Evolutionary conservation across 345 rosid species (phyloP).

Genomic region (Rhodamnia rubescens): DNA sequence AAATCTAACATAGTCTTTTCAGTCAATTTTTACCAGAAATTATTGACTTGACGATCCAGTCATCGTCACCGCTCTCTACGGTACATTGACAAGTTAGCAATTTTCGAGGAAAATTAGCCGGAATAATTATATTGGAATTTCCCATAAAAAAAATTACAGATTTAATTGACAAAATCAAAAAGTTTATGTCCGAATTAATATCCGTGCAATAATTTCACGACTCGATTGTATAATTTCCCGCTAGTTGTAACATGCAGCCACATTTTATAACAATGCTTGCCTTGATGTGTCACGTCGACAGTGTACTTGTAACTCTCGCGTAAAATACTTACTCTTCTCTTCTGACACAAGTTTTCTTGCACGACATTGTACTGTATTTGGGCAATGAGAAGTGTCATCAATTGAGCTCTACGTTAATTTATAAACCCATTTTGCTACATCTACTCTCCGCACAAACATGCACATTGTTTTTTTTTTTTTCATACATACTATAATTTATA

Average conservation of each 20-base stretch:
- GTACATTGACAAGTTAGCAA: too few relatives aligned
- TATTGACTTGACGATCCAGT: accelerated
- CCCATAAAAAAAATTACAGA: neutral
- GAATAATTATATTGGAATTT: neutral
- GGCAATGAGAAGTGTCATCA: neutral
- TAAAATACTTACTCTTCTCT: neutral
- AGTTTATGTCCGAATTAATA: neutral
- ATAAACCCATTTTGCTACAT: too few relatives aligned
- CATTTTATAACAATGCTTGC: neutral
- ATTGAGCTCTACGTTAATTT: neutral
- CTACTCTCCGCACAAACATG: too few relatives aligned
- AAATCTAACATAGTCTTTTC: neutral
- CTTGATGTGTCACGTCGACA: neutral
- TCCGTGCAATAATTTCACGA: neutral
- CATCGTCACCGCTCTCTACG: accelerated
- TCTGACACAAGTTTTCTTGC: neutral
- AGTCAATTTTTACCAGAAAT: accelerated
- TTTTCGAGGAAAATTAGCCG: neutral
- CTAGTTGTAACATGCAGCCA: neutral
- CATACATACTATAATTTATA: too few relatives aligned
- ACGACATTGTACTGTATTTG: neutral
- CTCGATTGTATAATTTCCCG: neutral
- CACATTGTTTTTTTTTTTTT: too few relatives aligned
- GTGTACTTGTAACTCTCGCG: neutral
- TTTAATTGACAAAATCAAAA: neutral